Evolutionary conservation across 148 eudicot genomes (phyloP), one percentile per base, ranked within the genome.

Genomic region (Agrostemma githago): DNA sequence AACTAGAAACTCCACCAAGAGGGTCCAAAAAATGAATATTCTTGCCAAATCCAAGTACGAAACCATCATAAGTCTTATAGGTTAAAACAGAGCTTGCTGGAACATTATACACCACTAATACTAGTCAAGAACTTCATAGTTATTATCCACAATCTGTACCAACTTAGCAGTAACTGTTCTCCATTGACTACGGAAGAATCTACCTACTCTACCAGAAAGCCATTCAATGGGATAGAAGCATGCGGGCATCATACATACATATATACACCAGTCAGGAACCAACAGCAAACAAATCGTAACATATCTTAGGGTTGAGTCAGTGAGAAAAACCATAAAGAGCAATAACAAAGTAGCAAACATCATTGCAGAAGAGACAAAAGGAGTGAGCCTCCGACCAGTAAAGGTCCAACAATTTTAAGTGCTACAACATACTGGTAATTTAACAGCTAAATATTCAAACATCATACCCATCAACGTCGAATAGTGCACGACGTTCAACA

Each of bases 381-480:
- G 17, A 70, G 37, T 34, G 19, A 68, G 40, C 41, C 8, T 62
- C 68, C 53, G 7, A 69, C 71, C 11, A 12, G 6, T 15, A 68
- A 58, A 44, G 43, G 66, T 66, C 53, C 68, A 72, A 58, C 73
- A 53, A 67, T 51, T 57, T 38, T 15, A 56, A 14, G 54, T 41
- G 40, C 54, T 76, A 77, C 61, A 66, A 76, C 34, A 79, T 68
- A 73, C 43, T 63, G 75, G 40, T 66, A 53, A 76, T 70, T 7
- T 20, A 77, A 77, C 17, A 2, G 46, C 70, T 20, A 11, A 79
- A 43, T 42, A 62, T 69, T 69, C 63, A n/a, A 53, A 79, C 78
- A 75, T 73, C 87, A 86, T 80, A 85, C 84, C 85, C 84, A 78
- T 71, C 34, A 66, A 75, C 69, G 79, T 67, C 66, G 77, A 82